Base-by-base conservation (phyloP, 306 rosid species). In the Cucumis hystrix region DNA sequence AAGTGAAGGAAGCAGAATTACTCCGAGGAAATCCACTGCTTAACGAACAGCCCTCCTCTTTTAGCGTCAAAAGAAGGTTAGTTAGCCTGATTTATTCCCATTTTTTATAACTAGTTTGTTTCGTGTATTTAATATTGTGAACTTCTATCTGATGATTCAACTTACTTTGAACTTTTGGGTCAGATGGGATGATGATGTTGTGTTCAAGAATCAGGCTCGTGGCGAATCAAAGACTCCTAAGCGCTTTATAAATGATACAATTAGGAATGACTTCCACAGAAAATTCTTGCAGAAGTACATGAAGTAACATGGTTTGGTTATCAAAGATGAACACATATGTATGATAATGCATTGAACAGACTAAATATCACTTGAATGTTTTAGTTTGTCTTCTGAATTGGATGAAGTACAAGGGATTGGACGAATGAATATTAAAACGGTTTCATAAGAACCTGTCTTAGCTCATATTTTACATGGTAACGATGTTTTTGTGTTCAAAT, bases 101-200 rank as follows among this genome's bases (percentile, higher is more conserved):
- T 10, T 56, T 33, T 49, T 8, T 40, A 60, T 61, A 8, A 20
- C n/a, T 70, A 12, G 35, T 43, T 10, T 43, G 28, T 75, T 65
- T 62, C 21, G 58, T 79, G 3, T 33, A 10, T 52, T 11, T 23
- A 63, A 51, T 7, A 11, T 51, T 51, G 43, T 51, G 43, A 51
- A 72, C 21, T 9, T 66, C 51, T 10, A 18, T 66, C 28, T 66
- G 52, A 66, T 54, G 62, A 73, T 11, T 6, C 1, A 14, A 61
- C 13, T 28, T 20, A 21, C 30, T 62, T 54, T 8, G 4, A 16
- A 25, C 30, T 54, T 47, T 7, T 68, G 81, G 75, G 33, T 30
- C 65, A 85, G 98, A 86, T 91, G 96, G 96, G 98, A 93, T 79
- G 98, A 93, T 80, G 98, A 89, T 35, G 97, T 91, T 82, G 98